Evolutionary conservation across 176 grass and related monocot genomes (phyloP), one percentile per base, ranked within the genome.

Genomic region (Juncus inflexus): DNA sequence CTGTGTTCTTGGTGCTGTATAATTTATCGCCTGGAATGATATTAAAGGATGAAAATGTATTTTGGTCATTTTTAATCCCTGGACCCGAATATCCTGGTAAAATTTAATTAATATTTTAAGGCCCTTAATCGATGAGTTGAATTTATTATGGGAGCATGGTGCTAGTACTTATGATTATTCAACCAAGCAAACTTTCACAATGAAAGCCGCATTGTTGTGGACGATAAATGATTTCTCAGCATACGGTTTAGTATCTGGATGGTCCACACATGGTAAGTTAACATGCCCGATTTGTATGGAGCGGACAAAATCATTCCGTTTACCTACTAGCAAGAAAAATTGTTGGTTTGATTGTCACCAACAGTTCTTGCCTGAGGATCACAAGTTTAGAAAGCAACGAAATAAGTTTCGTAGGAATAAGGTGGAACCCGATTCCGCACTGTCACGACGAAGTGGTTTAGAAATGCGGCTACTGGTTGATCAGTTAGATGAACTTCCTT

Each of bases 191-290:
- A 67, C 45, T 14, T 67, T 67, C 50, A 9, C 4, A 8, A 67
- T 67, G 64, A 42, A 28, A 14, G 64, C 64, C 13, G 6, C 14
- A n/a, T 15, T 67, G 3, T n/a, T 67, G 11, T 67, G 64, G 64
- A 67, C 39, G 6, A 67, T 67, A 6, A 47, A 15, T 67, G 64
- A 67, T 49, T 67, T 67, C 15, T 39, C 64, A 7, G 64, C 64
- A 12, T 42, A 67, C 13, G 64, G 39, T 4, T 50, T 67, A 28
- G 12, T 58, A 15, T 58, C 55, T 15, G 55, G 55, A 13, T 58
- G 55, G 55, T 58, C 14, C 6, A 58, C 55, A 28, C 55, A 58
- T 58, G 55, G 55, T 15, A 12, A 12, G 16, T 58, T 58, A 58
- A 5, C 55, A n/a, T 58, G 55, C 15, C 36, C 70, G 15, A 12